Conservation (phyloP, 768 basidiomycete species). For the Tylopilus cervinicoccineus region DNA sequence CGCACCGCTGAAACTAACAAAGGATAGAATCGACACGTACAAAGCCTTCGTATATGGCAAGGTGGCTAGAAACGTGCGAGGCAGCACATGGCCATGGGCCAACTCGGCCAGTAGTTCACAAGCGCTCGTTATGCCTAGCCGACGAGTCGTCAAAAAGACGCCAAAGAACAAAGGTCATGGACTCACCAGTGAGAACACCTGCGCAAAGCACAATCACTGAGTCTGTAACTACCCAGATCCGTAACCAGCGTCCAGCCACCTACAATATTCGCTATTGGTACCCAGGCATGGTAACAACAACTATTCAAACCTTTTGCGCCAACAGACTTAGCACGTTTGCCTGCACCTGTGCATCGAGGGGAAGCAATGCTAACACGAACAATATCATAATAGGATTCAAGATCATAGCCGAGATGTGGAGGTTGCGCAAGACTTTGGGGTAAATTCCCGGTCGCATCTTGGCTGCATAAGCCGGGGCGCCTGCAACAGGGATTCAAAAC, state of each 20-base stretch:
- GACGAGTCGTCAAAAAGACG: conserved; percentile 1
- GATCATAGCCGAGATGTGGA: conserved; percentile 56
- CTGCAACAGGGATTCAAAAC: conserved; percentile 24
- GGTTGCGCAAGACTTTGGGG: conserved; percentile 58
- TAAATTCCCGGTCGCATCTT: conserved; percentile 54
- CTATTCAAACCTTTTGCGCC: conserved; percentile 45
- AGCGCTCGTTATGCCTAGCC: conserved; percentile 51
- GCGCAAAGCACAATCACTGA: conserved; percentile 70
- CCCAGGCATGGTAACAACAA: background rate
- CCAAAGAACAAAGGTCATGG: background rate
- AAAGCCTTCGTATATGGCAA: conserved; percentile 50
- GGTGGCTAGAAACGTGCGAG: conserved; percentile 43
- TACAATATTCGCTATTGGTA: conserved; percentile 17
- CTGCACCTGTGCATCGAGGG: conserved; percentile 42
- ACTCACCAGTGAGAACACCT: conserved; percentile 61
- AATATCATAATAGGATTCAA: conserved; percentile 56
- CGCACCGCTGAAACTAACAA: conserved; percentile 44
- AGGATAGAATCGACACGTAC: conserved; percentile 48
- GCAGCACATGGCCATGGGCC: conserved; percentile 57
- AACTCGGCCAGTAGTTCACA: conserved; percentile 57
- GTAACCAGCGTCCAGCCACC: conserved; percentile 59
- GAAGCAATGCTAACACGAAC: conserved; percentile 56
- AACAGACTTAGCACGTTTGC: conserved; percentile 67
- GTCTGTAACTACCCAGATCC: conserved; percentile 60
- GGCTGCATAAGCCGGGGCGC: conserved; percentile 62